A percentile compares a stretch with the other conserved stretches of the same genome.
phyloP scores from a whole-genome alignment of 495 filamentous ascomycete genomes.

The Aspergillus steynii region DNA sequence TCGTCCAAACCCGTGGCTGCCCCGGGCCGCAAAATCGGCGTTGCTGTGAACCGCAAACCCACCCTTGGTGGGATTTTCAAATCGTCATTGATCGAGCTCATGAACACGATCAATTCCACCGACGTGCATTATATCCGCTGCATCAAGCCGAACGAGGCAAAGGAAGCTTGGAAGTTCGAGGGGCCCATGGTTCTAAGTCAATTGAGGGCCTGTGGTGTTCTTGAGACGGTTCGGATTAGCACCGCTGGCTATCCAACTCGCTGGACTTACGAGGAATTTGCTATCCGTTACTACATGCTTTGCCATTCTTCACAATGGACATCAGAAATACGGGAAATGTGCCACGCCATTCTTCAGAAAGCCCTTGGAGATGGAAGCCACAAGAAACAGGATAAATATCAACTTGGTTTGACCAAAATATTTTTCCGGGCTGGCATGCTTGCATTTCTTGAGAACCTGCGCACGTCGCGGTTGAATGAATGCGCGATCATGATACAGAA shows the following conservation, averaged over 20 bases:
- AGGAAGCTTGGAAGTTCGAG: conserved; percentile 97
- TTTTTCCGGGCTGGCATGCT: conserved; percentile 99
- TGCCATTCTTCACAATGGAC: conserved; percentile 91
- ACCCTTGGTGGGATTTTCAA: conserved; percentile 99
- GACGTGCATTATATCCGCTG: conserved; percentile 99
- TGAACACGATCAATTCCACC: conserved; percentile 95
- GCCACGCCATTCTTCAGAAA: conserved; percentile 83
- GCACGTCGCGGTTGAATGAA: conserved; percentile 85
- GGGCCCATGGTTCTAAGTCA: conserved; percentile 99
- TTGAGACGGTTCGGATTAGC: conserved; percentile 97
- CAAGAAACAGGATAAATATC: conserved; percentile 90
- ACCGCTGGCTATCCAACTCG: conserved; percentile 96
- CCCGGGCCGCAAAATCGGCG: conserved; percentile 80
- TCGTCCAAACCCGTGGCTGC: conserved; percentile 65
- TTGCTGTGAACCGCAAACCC: conserved; percentile 92
- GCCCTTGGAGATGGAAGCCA: conserved; percentile 80
- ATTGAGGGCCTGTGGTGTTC: conserved; percentile 94
- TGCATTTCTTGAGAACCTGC: conserved; percentile 91
- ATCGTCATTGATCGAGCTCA: conserved; percentile 95
- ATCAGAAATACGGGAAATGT: conserved; percentile 89
- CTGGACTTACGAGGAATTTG: conserved; percentile 99
- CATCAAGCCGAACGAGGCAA: conserved; percentile 98
- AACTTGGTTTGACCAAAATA: conserved; percentile 95
- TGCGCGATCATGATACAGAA: conserved; percentile 99
- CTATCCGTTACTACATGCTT: conserved; percentile 96